Evolutionary conservation across 2,329 filamentous ascomycete genomes (phyloP).

Genomic region (Cordyceps cicadae): DNA sequence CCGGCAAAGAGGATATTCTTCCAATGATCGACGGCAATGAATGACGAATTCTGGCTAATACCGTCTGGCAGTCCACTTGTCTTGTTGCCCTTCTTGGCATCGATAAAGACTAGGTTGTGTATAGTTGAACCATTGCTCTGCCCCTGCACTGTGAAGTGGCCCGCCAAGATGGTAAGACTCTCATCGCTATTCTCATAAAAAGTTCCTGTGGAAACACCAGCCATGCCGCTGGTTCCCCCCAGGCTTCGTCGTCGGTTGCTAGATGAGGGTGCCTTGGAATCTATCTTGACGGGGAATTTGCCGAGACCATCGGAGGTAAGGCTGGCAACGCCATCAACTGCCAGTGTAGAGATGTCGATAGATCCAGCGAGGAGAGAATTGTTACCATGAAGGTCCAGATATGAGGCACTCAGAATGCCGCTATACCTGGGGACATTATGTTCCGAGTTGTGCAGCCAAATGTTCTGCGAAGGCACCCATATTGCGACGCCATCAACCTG

Average conservation of each 20-base stretch:
- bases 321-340: constrained; percentile 63
- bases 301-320: constrained; percentile 48
- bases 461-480: constrained; percentile 77
- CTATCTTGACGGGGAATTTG: constrained; percentile 49
- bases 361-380: constrained; percentile 75
- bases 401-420: constrained; percentile 62
- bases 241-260: constrained; percentile 39
- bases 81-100: constrained; percentile 58
- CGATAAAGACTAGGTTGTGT: constrained; percentile 74
- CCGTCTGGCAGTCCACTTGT: constrained; percentile 62
- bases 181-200: constrained; percentile 63
- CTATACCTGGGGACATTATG: constrained; percentile 56
- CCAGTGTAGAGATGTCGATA: constrained; percentile 65
- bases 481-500: constrained; percentile 71
- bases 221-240: constrained; percentile 33
- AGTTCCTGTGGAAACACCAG: constrained; percentile 67
- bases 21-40: constrained; percentile 61
- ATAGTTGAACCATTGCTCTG: constrained; percentile 58
- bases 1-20: constrained; percentile 70
- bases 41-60: constrained; percentile 63
- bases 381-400: constrained; percentile 55
- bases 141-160: constrained; percentile 68
- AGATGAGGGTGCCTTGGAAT: constrained; percentile 26
- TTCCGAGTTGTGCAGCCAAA: constrained; percentile 80
- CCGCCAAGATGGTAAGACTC: constrained; percentile 82